Evolutionary conservation across 352 stramenopile genomes (phyloP).

Genomic region (Phytopythium delawarense): DNA sequence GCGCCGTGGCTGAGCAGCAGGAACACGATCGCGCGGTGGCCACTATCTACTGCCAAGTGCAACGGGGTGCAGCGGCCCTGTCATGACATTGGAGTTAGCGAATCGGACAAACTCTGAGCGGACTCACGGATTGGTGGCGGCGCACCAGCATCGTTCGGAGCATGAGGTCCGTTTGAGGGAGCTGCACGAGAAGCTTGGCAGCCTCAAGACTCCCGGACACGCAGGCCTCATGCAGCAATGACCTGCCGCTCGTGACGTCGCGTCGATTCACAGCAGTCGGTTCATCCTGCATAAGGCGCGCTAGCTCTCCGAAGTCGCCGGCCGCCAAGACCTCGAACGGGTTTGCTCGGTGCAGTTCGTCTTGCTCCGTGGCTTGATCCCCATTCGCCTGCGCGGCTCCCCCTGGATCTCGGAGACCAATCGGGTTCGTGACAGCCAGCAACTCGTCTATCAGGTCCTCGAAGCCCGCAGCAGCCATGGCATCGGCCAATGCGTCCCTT

Average conservation of each 20-base stretch:
- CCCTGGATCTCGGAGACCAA: background rate
- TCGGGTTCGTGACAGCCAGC: conserved; percentile 13
- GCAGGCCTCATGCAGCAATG: conserved; percentile 62
- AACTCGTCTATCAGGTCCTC: conserved; percentile 48
- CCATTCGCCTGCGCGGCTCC: background rate
- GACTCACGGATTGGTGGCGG: background rate
- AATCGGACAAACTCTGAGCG: background rate
- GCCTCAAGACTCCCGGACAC: conserved; percentile 42
- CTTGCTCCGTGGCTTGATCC: conserved; percentile 3
- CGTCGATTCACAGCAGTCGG: conserved; percentile 26
- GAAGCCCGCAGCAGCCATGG: conserved; percentile 19
- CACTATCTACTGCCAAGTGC: conserved; percentile 56
- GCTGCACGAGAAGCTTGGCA: conserved; percentile 49
- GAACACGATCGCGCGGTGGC: conserved; percentile 57
- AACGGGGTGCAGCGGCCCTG: conserved; percentile 58
- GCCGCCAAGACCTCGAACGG: conserved; percentile 28
- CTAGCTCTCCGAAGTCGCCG: conserved; percentile 24
- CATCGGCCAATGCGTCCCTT: background rate
- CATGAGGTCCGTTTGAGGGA: conserved; percentile 44
- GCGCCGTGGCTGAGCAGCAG: conserved; percentile 65
- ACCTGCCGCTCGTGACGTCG: conserved; percentile 28
- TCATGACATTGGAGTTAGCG: background rate
- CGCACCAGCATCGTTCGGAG: conserved; percentile 62
- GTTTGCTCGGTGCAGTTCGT: background rate
- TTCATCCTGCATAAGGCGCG: conserved; percentile 15